Conservation (phyloP, 2,329 filamentous ascomycete genomes). For the Biscogniauxia sp. region DNA sequence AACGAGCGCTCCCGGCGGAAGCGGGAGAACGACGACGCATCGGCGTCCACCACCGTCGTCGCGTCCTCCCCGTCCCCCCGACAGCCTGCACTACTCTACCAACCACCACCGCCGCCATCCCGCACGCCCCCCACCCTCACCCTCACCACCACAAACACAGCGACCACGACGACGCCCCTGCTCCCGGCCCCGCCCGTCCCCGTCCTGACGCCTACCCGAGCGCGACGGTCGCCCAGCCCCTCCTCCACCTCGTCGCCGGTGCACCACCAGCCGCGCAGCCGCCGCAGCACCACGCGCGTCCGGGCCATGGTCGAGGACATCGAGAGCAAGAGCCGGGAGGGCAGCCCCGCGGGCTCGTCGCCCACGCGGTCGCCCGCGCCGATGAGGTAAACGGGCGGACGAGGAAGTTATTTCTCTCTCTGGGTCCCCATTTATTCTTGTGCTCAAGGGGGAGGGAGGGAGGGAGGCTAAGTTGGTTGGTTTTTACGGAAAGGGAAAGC, state of each 20-base stretch:
- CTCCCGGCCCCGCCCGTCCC: conserved; percentile 4
- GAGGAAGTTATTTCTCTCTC: too few species aligned
- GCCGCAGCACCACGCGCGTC: conserved; percentile 34
- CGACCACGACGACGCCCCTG: conserved; percentile 1
- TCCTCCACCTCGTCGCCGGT: not conserved
- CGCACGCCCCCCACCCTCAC: not conserved
- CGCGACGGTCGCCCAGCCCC: not conserved
- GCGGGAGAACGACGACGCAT: not conserved
- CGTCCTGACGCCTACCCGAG: not conserved
- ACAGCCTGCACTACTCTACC: not conserved
- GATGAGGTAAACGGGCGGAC: not conserved
- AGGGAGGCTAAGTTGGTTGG: too few species aligned
- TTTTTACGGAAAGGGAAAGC: too few species aligned
- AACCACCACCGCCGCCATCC: not conserved
- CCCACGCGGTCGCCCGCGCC: conserved; percentile 13
- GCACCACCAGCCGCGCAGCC: conserved; percentile 35
- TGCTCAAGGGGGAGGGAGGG: too few species aligned
- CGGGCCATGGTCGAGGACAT: conserved; percentile 56
- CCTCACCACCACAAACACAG: not conserved
- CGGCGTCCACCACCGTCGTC: not conserved
- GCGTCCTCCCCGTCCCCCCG: not conserved
- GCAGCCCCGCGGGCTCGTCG: conserved; percentile 36
- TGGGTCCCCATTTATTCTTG: too few species aligned
- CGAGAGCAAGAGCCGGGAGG: conserved; percentile 45
- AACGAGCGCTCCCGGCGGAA: conserved; percentile 12